Conservation (phyloP, 2,329 filamentous ascomycete species). For the Epichloe aotearoae region DNA sequence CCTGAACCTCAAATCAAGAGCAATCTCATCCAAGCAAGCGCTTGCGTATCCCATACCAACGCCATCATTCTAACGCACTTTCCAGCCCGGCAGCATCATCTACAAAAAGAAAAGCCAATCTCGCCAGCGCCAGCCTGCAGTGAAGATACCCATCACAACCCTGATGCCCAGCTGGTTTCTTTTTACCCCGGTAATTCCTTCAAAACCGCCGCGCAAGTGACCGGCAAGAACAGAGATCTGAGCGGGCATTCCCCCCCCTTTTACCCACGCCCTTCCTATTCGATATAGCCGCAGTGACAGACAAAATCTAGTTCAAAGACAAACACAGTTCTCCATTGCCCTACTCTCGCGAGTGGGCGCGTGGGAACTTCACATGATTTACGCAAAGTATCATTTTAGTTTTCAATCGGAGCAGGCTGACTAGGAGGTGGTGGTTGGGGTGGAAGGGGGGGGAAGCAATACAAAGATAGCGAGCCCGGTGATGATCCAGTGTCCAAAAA, state of each 20-base stretch:
- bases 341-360: not conserved
- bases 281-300: constrained; percentile 23
- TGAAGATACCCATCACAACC: constrained; percentile 4
- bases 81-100: not conserved
- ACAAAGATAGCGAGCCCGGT: constrained; percentile 21
- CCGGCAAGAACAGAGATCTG: constrained; percentile 37
- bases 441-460: not conserved
- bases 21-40: not conserved
- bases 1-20: not conserved
- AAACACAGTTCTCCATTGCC: not conserved
- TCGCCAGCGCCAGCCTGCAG: not conserved
- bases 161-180: not conserved
- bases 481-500: constrained; percentile 43
- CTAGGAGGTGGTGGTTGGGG: not conserved
- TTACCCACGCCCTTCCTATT: not conserved
- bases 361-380: not conserved
- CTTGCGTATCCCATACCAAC: not conserved
- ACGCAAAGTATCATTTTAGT: constrained; percentile 24
- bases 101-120: not conserved
- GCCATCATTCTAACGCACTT: not conserved
- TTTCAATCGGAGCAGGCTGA: constrained; percentile 40
- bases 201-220: constrained; percentile 4
- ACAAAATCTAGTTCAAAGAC: constrained; percentile 9
- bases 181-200: not conserved
- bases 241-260: constrained; percentile 18